Evolutionary conservation across 148 eudicot species (phyloP).

Genomic region (Pouteria glomerata): DNA sequence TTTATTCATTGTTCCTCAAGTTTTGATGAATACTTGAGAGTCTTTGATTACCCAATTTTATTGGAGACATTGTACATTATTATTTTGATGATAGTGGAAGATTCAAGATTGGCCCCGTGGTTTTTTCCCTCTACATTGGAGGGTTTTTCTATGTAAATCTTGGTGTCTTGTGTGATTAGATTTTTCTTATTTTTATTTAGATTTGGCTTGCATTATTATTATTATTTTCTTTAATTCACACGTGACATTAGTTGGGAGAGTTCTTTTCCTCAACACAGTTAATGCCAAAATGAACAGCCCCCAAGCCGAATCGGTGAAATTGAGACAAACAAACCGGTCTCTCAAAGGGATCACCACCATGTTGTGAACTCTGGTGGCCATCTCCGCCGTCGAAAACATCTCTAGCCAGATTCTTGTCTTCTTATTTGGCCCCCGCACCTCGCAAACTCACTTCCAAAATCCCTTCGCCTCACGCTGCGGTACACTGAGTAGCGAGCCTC

Average conservation of each 20-base stretch:
- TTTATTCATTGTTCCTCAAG: too few species aligned
- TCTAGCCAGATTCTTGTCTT: slow-evolving; percentile 7
- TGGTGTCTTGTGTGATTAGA: too few species aligned
- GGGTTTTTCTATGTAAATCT: too few species aligned
- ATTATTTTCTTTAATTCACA: too few species aligned
- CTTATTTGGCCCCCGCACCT: slow-evolving; percentile 8
- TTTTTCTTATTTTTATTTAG: not conserved
- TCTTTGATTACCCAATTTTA: too few species aligned
- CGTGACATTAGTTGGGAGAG: too few species aligned
- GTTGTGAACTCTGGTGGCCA: not conserved
- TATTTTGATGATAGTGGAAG: too few species aligned
- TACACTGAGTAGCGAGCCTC: not conserved
- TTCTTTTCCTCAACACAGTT: too few species aligned
- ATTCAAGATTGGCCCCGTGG: not conserved
- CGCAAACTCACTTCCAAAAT: slow-evolving; percentile 1
- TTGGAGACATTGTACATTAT: not conserved
- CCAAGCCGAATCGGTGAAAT: slow-evolving; percentile 6
- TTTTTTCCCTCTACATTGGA: too few species aligned
- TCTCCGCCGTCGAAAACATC: slow-evolving; percentile 5
- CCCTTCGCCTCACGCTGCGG: too few species aligned
- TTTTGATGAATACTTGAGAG: too few species aligned
- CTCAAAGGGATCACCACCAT: not conserved
- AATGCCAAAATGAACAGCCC: not conserved
- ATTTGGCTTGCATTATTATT: too few species aligned
- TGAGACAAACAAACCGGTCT: not conserved